Evolutionary conservation across 2,329 filamentous ascomycete genomes (phyloP).

Genomic region (Aureobasidium sp.): DNA sequence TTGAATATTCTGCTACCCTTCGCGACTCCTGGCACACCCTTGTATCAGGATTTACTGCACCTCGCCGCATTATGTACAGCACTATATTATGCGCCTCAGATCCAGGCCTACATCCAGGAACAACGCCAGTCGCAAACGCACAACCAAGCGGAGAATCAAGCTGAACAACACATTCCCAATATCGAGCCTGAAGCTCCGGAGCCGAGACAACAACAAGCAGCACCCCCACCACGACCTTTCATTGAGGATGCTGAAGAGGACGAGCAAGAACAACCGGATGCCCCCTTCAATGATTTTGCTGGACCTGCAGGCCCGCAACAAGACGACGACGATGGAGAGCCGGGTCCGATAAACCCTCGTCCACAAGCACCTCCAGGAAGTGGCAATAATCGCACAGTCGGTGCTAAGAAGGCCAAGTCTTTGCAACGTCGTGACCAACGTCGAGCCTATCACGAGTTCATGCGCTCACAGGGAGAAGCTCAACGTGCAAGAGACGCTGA

Average conservation of each 20-base stretch:
- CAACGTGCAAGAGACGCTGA: slow-evolving; percentile 38
- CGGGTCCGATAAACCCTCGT: slow-evolving; percentile 31
- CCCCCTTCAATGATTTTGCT: background rate
- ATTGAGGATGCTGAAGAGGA: slow-evolving; percentile 16
- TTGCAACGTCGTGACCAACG: slow-evolving; percentile 39
- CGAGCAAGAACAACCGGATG: slow-evolving; percentile 11
- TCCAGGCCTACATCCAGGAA: slow-evolving; percentile 33
- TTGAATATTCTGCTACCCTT: slow-evolving; percentile 43
- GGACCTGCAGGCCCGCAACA: background rate
- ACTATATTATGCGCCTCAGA: slow-evolving; percentile 42
- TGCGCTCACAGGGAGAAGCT: slow-evolving; percentile 41
- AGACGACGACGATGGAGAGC: slow-evolving; percentile 19
- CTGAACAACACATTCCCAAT: slow-evolving; percentile 4
- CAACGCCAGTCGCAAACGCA: background rate
- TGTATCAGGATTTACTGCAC: slow-evolving; percentile 42
- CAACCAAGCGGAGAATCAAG: slow-evolving; percentile 3
- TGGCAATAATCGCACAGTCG: slow-evolving; percentile 28
- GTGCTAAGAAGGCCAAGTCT: slow-evolving; percentile 45
- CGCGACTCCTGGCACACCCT: slow-evolving; percentile 40
- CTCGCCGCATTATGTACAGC: slow-evolving; percentile 37
- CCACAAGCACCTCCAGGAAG: slow-evolving; percentile 13
- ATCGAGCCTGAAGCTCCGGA: background rate
- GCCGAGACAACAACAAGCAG: background rate
- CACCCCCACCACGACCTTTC: background rate
- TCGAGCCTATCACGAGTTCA: slow-evolving; percentile 44